phyloP scores from a whole-genome alignment of 1,139 yeast genomes.

The Geotrichum restrictum region DNA sequence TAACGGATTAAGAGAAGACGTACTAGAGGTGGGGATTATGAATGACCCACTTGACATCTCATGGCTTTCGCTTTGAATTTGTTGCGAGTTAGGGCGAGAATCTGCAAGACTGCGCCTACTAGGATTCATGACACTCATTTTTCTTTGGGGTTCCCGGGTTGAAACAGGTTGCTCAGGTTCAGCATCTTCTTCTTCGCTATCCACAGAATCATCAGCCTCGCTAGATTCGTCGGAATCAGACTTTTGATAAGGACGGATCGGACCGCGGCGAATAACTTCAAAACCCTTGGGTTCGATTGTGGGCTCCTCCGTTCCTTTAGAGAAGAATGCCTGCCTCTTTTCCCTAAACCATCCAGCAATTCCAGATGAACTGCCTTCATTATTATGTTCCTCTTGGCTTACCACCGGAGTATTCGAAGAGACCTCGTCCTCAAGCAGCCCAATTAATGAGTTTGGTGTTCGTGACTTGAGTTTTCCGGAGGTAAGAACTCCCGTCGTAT shows the following conservation, averaged over 20 bases:
- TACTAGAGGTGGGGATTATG: conserved; percentile 10
- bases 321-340: neutral
- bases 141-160: neutral
- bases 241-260: conserved; percentile 23
- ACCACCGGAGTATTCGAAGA: neutral
- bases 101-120: neutral
- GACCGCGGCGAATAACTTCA: conserved; percentile 32
- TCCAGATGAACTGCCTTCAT: neutral
- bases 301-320: neutral
- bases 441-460: conserved; percentile 19
- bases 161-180: neutral
- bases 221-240: conserved; percentile 8
- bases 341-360: neutral
- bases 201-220: conserved; percentile 7
- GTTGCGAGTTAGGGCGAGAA: neutral
- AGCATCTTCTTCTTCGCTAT: conserved; percentile 1
- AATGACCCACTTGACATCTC: neutral
- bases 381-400: neutral
- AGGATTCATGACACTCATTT: neutral
- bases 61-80: neutral
- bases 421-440: conserved; percentile 15
- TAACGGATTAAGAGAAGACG: neutral
- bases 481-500: conserved; percentile 3
- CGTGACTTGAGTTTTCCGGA: conserved; percentile 8
- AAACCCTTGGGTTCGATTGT: conserved; percentile 24